Conservation (phyloP, 805 yeast species). For the Barnettozyma sp. region DNA sequence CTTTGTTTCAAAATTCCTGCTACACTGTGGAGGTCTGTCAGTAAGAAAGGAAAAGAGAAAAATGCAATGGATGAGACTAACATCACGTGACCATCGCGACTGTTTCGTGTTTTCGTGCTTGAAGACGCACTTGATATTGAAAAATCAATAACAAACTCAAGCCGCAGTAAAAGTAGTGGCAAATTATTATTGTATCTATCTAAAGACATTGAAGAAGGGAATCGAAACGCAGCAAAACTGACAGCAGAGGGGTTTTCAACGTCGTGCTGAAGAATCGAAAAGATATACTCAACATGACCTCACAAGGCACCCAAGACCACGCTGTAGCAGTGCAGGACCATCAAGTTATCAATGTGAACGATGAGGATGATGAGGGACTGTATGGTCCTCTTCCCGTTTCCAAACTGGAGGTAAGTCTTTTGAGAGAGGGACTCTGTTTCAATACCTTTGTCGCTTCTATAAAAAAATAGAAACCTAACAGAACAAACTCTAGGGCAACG, state of each 20-base stretch:
- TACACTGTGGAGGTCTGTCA: too few species aligned
- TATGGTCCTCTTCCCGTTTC: slow-evolving; percentile 51
- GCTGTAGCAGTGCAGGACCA: neutral
- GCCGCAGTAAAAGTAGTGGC: neutral
- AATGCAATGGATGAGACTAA: too few species aligned
- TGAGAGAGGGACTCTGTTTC: too few species aligned
- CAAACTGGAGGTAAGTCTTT: slow-evolving; percentile 38
- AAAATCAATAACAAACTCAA: slow-evolving; percentile 1
- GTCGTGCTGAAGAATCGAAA: too few species aligned
- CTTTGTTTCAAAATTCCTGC: too few species aligned
- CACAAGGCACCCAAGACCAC: slow-evolving; percentile 5
- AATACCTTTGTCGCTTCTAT: too few species aligned
- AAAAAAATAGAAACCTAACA: slow-evolving; percentile 5
- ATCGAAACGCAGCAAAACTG: too few species aligned
- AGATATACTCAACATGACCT: slow-evolving; percentile 2
- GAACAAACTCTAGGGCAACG: slow-evolving; percentile 51
- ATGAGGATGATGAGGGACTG: slow-evolving; percentile 45
- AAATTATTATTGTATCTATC: neutral
- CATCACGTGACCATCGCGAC: slow-evolving; percentile 4
- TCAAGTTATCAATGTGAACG: slow-evolving; percentile 10
- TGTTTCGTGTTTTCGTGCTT: slow-evolving; percentile 14
- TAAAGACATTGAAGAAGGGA: too few species aligned
- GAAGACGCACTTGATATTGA: slow-evolving; percentile 2
- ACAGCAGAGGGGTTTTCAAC: too few species aligned
- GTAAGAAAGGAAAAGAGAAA: too few species aligned